phyloP scores from a whole-genome alignment of 352 stramenopile genomes.

The Phytopythium helicoides region DNA sequence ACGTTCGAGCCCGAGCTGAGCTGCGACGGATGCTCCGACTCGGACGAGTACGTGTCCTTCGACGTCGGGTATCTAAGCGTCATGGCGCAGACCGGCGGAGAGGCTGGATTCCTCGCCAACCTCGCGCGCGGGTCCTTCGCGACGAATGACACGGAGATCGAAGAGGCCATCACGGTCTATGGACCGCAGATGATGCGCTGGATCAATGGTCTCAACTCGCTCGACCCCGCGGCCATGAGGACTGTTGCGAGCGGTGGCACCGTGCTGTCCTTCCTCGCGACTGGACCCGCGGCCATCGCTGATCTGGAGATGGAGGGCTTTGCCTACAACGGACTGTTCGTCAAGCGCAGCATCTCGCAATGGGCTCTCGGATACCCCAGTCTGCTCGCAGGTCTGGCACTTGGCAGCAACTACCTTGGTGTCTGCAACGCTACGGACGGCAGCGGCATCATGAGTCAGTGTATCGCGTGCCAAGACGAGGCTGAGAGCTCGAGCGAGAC shows the following conservation, averaged over 20 bases:
- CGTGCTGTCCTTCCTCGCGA: conserved; percentile 36
- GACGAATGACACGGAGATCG: conserved; percentile 16
- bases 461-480: conserved; percentile 31
- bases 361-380: conserved; percentile 54
- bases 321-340: conserved; percentile 57
- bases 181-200: conserved; percentile 65
- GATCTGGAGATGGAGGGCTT: conserved; percentile 39
- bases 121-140: conserved; percentile 57
- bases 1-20: conserved; percentile 38
- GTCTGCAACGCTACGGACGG: conserved; percentile 27
- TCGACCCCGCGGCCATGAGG: conserved; percentile 40
- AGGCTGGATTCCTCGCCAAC: conserved; percentile 44
- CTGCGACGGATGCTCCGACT: conserved; percentile 48
- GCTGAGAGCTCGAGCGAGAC: conserved; percentile 9
- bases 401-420: conserved; percentile 46
- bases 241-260: conserved; percentile 30
- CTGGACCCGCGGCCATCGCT: conserved; percentile 27
- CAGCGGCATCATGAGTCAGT: conserved; percentile 38
- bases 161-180: conserved; percentile 33
- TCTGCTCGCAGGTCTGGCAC: conserved; percentile 42
- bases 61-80: conserved; percentile 70
- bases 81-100: conserved; percentile 52
- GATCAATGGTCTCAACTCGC: conserved; percentile 61
- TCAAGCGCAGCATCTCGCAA: conserved; percentile 40
- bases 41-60: conserved; percentile 43